Evolutionary conservation across 1,139 yeast species (phyloP), one percentile per base, ranked within the genome.

Genomic region (Zhuliangozyma parablackwelliae): DNA sequence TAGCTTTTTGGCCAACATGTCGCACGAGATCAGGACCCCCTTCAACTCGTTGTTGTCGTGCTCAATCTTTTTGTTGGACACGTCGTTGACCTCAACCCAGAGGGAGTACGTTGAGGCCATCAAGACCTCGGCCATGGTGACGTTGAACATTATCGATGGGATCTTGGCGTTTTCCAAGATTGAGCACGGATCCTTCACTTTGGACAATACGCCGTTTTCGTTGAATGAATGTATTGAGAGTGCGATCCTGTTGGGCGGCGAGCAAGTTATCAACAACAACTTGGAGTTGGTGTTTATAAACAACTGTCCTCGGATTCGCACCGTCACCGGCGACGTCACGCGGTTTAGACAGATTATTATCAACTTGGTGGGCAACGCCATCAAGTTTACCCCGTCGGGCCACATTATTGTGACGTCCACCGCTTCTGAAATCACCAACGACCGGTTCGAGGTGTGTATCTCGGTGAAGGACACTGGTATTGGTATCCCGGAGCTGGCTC

Each of bases 1-100:
- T 2, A 69, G 77, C 36, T 76, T 76, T 45, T 51, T 76, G 37
- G 80, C 80, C n/a, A 75, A 75, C 43, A 75, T 76, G 81, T 72
- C 78, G 1, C 80, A 76, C 50, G 82, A 76, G 49, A 75, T 76
- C 35, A 56, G 82, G 42, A 76, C 82, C 1, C 82, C 81, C 0
- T 75, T 76, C 55, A 76, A 76, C 51, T 76, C 80, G 1, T 56
- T 77, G 34, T 57, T 76, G 39, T 73, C 79, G 5, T 76, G 80
- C 51, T 72, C 81, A 2, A 66, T 75, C 5, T 75, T 76, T 48
- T 57, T 75, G 36, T 53, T 75, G 35, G 81, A 76, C 45, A 76
- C 81, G 0, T 57, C 61, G 1, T 54, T 76, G 36, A 69, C 63
- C 26, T 65, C 63, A 32, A 58, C 74, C 7, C 82, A 76, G 47